A percentile compares a stretch with the other conserved stretches of the same genome.
Evolutionary conservation across 176 grass and related monocot genomes (phyloP).

Genomic region (Sorghum bicolor): DNA sequence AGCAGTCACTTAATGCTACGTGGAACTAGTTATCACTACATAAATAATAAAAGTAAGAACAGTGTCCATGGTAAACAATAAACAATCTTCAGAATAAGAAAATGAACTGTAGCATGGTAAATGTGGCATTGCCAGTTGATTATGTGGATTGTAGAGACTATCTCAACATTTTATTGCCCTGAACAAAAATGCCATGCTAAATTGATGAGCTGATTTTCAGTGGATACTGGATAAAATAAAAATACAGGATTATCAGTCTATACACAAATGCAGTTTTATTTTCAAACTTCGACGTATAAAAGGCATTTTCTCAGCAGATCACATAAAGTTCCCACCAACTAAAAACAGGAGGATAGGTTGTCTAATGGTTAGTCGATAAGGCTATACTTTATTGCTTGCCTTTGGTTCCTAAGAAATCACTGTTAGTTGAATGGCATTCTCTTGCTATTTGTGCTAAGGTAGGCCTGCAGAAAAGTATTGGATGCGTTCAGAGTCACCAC

Average conservation of each 20-base stretch:
- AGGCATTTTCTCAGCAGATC: neutral
- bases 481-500: neutral
- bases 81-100: neutral
- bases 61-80: neutral
- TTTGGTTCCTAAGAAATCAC: neutral
- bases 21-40: neutral
- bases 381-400: neutral
- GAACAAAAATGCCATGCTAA: neutral
- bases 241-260: neutral
- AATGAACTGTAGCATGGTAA: conserved; percentile 5
- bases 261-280: neutral
- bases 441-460: neutral
- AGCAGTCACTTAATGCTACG: neutral
- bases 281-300: neutral
- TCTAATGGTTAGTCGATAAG: neutral
- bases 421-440: neutral
- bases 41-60: conserved; percentile 10
- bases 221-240: neutral
- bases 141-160: neutral
- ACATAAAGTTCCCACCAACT: neutral
- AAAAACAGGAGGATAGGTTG: neutral
- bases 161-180: neutral
- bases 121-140: neutral
- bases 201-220: neutral
- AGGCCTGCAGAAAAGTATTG: neutral